Conservation (phyloP, 2,329 filamentous ascomycete species). For the Sporothrix curviconia region DNA sequence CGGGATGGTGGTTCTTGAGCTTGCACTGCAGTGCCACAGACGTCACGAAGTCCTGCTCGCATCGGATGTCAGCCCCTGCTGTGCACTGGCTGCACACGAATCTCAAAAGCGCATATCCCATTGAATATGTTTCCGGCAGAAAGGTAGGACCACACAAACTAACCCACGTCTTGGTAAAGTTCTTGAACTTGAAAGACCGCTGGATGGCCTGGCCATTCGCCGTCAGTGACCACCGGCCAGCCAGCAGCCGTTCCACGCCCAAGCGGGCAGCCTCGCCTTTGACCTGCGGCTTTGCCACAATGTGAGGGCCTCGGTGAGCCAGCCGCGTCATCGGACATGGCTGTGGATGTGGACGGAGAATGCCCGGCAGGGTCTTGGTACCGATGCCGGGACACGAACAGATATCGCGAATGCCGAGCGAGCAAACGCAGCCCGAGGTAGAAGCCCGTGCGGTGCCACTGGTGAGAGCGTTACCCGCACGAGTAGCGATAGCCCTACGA, state of each 20-base stretch:
- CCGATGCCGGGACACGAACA: too few species aligned
- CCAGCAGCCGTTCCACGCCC: slow-evolving; percentile 30
- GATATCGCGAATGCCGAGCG: too few species aligned
- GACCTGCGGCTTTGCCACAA: slow-evolving; percentile 11
- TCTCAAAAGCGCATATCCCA: too few species aligned
- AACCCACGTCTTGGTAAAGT: slow-evolving; percentile 61
- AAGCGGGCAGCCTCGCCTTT: slow-evolving; percentile 13
- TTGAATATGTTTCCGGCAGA: too few species aligned
- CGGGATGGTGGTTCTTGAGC: slow-evolving; percentile 63
- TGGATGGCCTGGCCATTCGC: slow-evolving; percentile 49
- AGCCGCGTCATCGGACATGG: neutral
- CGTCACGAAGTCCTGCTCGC: slow-evolving; percentile 76
- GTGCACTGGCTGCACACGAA: too few species aligned
- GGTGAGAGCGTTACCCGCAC: neutral
- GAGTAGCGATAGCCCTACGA: too few species aligned
- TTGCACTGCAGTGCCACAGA: slow-evolving; percentile 62
- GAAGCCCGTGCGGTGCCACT: neutral
- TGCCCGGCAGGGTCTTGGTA: neutral
- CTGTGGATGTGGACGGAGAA: neutral
- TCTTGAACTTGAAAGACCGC: slow-evolving; percentile 57
- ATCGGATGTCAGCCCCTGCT: too few species aligned
- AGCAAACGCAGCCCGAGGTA: too few species aligned
- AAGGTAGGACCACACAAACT: too few species aligned
- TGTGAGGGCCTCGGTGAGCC: neutral
- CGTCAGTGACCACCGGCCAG: slow-evolving; percentile 45